phyloP scores from a whole-genome alignment of 75 land plant species.

The Chamaecyparis obtusa region DNA sequence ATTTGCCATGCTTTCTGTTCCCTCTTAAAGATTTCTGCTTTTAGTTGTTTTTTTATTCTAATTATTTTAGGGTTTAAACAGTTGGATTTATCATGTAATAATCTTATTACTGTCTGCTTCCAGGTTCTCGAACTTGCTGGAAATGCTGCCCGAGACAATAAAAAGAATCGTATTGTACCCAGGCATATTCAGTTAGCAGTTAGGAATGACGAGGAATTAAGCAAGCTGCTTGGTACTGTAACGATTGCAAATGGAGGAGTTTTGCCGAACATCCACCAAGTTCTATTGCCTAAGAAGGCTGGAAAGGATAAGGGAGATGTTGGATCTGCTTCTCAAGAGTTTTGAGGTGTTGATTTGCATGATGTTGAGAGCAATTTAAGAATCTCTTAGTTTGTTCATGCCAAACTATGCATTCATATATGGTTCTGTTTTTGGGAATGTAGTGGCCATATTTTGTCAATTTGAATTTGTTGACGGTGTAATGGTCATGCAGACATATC shows the following conservation, averaged over 20 bases:
- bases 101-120: not conserved
- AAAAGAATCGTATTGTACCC: constrained; percentile 17
- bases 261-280: constrained; percentile 17
- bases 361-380: not conserved
- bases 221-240: constrained; percentile 13
- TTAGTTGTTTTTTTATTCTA: too few species aligned
- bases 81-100: not conserved
- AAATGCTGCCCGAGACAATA: constrained; percentile 18
- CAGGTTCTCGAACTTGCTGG: constrained; percentile 21
- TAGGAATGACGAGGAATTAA: constrained; percentile 15
- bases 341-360: not conserved
- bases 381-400: not conserved
- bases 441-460: not conserved
- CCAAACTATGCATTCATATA: not conserved
- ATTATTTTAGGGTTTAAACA: not conserved
- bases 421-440: not conserved
- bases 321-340: constrained; percentile 32
- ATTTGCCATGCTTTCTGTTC: too few species aligned
- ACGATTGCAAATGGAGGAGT: constrained; percentile 19
- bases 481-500: not conserved
- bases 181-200: constrained; percentile 18
- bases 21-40: too few species aligned
- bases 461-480: not conserved
- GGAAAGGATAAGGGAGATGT: constrained; percentile 26
- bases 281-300: constrained; percentile 4